A percentile compares a stretch with the other conserved stretches of the same genome.
Conservation (phyloP, 177 flowering plant species). For the Vitis hybrid region DNA sequence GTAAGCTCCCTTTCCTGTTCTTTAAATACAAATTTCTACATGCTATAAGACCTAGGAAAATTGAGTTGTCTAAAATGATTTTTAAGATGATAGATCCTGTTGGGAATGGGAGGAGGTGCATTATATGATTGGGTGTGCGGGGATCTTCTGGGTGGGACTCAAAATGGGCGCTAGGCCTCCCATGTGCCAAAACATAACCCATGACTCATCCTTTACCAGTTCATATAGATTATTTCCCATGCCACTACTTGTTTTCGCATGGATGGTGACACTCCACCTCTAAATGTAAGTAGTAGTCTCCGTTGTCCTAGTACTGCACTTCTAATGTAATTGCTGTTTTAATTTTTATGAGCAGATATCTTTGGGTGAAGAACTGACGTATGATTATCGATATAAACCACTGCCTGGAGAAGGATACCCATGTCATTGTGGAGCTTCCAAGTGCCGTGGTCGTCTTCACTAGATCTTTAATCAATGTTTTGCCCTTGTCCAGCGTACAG, state of each 20-base stretch:
- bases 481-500: not conserved
- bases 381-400: slow-evolving; percentile 47
- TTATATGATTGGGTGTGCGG: too few species aligned
- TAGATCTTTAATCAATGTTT: slow-evolving; percentile 11
- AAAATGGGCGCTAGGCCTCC: too few species aligned
- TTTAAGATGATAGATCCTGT: too few species aligned
- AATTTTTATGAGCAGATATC: slow-evolving; percentile 51
- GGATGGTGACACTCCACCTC: too few species aligned
- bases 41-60: not conserved
- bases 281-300: too few species aligned
- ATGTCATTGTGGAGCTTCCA: slow-evolving; percentile 74
- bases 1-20: slow-evolving; percentile 47
- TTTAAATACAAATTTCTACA: not conserved
- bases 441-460: slow-evolving; percentile 63
- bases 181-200: too few species aligned
- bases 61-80: not conserved
- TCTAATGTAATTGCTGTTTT: not conserved
- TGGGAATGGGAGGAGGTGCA: too few species aligned
- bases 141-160: too few species aligned
- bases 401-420: slow-evolving; percentile 54
- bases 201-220: too few species aligned
- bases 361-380: slow-evolving; percentile 78
- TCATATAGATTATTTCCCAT: too few species aligned
- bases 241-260: too few species aligned
- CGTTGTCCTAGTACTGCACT: not conserved